Percentiles rank a stretch among this genome's conserved stretches.
These are phyloP conservation scores for Leccinum pellstonianum DNA, from an alignment of 768 basidiomycete genomes.

Conservation along the genomic window DNA sequence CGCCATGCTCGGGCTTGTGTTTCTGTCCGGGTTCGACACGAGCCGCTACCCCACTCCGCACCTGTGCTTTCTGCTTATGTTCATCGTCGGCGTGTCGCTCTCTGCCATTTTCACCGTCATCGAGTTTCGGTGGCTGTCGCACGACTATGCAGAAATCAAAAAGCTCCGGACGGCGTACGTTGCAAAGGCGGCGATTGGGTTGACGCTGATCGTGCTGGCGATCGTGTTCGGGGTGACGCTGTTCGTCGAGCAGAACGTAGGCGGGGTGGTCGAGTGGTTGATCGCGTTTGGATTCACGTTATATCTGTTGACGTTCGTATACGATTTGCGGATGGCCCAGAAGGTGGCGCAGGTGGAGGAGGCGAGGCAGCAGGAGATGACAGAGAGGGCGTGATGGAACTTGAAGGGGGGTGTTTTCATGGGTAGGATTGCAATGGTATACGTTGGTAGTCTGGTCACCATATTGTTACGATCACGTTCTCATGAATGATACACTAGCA, in stretches of 20 bases:
- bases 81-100: conserved; percentile 68
- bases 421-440: no score
- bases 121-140: conserved; percentile 68
- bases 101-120: conserved; percentile 72
- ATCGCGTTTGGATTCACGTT: conserved; percentile 73
- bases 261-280: conserved; percentile 72
- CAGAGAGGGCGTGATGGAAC: conserved; percentile 2
- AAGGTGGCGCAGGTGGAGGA: conserved; percentile 22
- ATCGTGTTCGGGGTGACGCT: conserved; percentile 61
- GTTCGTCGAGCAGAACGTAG: conserved; percentile 44
- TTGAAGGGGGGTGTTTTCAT: no score
- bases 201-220: conserved; percentile 55
- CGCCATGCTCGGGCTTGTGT: conserved; percentile 62
- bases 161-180: conserved; percentile 55
- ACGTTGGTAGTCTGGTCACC: no score
- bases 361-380: conserved; percentile 1
- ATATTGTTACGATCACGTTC: no score
- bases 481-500: no score
- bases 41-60: conserved; percentile 51
- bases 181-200: conserved; percentile 60
- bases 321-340: conserved; percentile 58
- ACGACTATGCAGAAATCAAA: conserved; percentile 46
- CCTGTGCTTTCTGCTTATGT: conserved; percentile 63
- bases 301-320: conserved; percentile 70
- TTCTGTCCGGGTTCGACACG: conserved; percentile 73